Percentiles rank a stretch among this genome's conserved stretches.
Conservation (phyloP, 1,284 basidiomycete genomes). For the Trametes polyzona region DNA sequence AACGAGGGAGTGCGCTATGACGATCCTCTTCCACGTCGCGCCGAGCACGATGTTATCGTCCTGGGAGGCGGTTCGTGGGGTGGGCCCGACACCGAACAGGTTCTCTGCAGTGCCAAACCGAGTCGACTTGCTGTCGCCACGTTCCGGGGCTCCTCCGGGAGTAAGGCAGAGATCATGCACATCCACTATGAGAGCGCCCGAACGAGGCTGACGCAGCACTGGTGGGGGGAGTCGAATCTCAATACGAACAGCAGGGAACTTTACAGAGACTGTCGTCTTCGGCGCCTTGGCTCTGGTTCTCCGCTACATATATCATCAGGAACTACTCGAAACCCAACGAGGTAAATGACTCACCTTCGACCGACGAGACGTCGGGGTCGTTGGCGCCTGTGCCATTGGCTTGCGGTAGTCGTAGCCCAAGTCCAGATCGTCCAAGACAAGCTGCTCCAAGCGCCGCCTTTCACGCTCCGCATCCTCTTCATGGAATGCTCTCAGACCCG, state of each 20-base stretch:
- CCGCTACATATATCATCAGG: not conserved
- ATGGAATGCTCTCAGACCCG: conserved; percentile 15
- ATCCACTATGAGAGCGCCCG: conserved; percentile 72
- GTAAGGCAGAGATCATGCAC: conserved; percentile 55
- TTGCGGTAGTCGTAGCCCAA: conserved; percentile 52
- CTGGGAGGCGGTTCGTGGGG: not conserved
- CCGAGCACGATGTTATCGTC: conserved; percentile 36
- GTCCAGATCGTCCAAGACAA: conserved; percentile 60
- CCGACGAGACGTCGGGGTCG: conserved; percentile 4
- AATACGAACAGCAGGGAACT: conserved; percentile 58
- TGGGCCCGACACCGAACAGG: conserved; percentile 5
- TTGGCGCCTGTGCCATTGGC: conserved; percentile 2
- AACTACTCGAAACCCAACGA: not conserved
- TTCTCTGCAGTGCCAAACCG: conserved; percentile 45
- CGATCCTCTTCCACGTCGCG: conserved; percentile 48
- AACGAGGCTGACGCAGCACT: conserved; percentile 45
- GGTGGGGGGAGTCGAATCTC: conserved; percentile 63
- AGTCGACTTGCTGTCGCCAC: conserved; percentile 30
- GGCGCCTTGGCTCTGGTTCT: conserved; percentile 17
- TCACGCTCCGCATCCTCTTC: conserved; percentile 40
- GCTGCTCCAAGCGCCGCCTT: conserved; percentile 49
- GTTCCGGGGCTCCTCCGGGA: conserved; percentile 35
- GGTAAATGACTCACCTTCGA: conserved; percentile 25
- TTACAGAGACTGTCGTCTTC: conserved; percentile 37
- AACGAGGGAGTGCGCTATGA: conserved; percentile 50